Conservation (phyloP, 169 alveolate species). For the Hepatocystis sp. region DNA sequence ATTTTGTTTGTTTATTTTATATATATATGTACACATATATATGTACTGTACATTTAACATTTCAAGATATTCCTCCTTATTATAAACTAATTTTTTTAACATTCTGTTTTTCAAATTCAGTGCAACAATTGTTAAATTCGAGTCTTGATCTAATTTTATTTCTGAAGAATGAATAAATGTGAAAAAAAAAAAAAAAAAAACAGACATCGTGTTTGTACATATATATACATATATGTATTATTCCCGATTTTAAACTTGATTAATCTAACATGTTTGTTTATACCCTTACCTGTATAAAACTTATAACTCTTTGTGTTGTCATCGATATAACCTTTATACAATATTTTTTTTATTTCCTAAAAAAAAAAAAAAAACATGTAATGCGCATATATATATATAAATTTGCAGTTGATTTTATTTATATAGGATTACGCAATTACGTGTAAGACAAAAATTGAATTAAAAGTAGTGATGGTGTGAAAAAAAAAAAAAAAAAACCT, state of each 20-base stretch:
- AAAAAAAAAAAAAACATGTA: too few species aligned
- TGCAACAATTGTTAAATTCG: slow-evolving; percentile 19
- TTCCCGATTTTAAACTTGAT: background rate
- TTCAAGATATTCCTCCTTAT: slow-evolving; percentile 43
- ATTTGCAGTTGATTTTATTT: background rate
- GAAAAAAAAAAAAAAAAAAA: background rate
- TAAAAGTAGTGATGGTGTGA: too few species aligned
- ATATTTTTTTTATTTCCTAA: slow-evolving; percentile 15
- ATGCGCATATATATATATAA: background rate
- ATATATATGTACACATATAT: background rate
- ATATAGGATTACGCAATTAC: too few species aligned
- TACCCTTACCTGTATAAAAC: slow-evolving; percentile 44
- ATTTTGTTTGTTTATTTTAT: background rate
- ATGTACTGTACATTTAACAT: slow-evolving; percentile 20
- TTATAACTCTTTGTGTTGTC: slow-evolving; percentile 36
- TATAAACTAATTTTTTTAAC: slow-evolving; percentile 25
- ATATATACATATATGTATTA: background rate
- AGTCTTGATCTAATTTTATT: slow-evolving; percentile 43
- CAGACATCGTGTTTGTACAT: background rate
- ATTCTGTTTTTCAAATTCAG: slow-evolving; percentile 33
- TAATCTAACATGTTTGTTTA: background rate
- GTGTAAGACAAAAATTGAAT: too few species aligned
- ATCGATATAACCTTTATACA: slow-evolving; percentile 55
- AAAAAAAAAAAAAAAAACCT: too few species aligned
- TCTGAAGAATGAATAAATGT: too few species aligned